phyloP scores from a whole-genome alignment of 1,284 basidiomycete genomes.

The Amylostereum areolatum region DNA sequence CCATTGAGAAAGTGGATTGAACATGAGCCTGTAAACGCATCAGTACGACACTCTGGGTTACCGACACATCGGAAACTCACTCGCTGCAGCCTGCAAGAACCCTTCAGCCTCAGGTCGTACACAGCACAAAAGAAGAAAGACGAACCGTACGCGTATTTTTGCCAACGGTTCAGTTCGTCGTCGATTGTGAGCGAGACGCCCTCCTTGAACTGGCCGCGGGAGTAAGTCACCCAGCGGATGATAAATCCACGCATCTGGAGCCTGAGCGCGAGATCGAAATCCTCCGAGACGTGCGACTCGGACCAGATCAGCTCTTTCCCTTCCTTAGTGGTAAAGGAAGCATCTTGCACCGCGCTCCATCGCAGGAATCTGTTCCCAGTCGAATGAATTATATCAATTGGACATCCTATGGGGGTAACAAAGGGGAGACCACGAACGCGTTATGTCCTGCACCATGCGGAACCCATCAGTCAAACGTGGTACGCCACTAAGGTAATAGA shows the following conservation, averaged over 20 bases:
- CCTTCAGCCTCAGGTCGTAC: constrained; percentile 7
- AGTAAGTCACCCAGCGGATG: constrained; percentile 53
- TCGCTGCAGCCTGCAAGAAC: constrained; percentile 24
- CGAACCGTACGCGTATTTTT: constrained; percentile 50
- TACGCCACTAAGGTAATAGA: too few species aligned
- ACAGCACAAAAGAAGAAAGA: constrained; percentile 29
- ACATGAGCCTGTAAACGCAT: constrained; percentile 22
- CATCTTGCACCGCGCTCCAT: constrained; percentile 51
- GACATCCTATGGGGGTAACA: not conserved
- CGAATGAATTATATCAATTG: too few species aligned
- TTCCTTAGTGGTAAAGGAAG: constrained; percentile 40
- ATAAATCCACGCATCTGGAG: constrained; percentile 45
- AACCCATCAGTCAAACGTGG: too few species aligned
- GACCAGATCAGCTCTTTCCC: constrained; percentile 48
- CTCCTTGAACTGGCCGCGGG: constrained; percentile 48
- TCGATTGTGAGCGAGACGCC: constrained; percentile 50
- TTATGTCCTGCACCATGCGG: constrained; percentile 20
- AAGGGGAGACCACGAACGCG: constrained; percentile 21
- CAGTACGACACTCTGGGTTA: not conserved
- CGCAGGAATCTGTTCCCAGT: constrained; percentile 33
- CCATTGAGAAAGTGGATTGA: constrained; percentile 44
- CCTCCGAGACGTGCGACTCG: constrained; percentile 54
- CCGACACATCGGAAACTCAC: constrained; percentile 6
- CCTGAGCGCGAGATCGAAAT: constrained; percentile 51
- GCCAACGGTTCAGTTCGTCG: constrained; percentile 52